Evolutionary conservation across 768 basidiomycete species (phyloP), one percentile per base, ranked within the genome.

Genomic region (Macrolepiota dolichaula): DNA sequence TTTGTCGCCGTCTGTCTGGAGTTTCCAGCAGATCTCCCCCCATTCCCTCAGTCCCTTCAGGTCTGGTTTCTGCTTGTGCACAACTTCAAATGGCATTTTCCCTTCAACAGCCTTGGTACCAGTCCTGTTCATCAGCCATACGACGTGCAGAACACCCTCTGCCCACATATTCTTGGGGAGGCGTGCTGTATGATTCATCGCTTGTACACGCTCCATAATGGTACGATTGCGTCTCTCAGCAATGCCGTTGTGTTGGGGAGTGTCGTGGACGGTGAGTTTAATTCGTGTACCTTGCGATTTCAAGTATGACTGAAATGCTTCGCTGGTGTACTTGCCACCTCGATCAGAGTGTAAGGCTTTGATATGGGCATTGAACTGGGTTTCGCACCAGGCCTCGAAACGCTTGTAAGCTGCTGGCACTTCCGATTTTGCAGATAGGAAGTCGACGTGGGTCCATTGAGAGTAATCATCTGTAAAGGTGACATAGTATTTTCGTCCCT

Each of bases 331-430:
- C 11, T 49, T 24, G 11, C 59, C 62, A 37, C 37, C 37, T 37
- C 13, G 6, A 37, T 37, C 37, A 6, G 37, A 37, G 47, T 73
- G 76, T 1, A 83, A 59, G 3, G 46, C 27, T 54, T 77, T 75
- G 55, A 80, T 65, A 0, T 40, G 15, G 0, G 58, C 59, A 5
- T 65, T 67, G 0, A 62, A 59, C 36, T 82, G 78, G 1, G n/a
- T n/a, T n/a, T n/a, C n/a, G n/a, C n/a, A n/a, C n/a, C n/a, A n/a
- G n/a, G n/a, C n/a, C n/a, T n/a, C 65, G 74, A 29, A 72, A 59
- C 13, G 69, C 51, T 68, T 66, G 69, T 77, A 77, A 13, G 68
- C 62, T 12, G 55, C 36, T 40, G 72, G 67, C 0, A 72, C 67
- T 11, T 76, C 70, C 17, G 44, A 50, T 62, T 80, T 81, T 13